Percentiles rank a stretch among this genome's conserved stretches.
phyloP scores from a whole-genome alignment of 257 asterid species.

The Oldenlandia corymbosa region DNA sequence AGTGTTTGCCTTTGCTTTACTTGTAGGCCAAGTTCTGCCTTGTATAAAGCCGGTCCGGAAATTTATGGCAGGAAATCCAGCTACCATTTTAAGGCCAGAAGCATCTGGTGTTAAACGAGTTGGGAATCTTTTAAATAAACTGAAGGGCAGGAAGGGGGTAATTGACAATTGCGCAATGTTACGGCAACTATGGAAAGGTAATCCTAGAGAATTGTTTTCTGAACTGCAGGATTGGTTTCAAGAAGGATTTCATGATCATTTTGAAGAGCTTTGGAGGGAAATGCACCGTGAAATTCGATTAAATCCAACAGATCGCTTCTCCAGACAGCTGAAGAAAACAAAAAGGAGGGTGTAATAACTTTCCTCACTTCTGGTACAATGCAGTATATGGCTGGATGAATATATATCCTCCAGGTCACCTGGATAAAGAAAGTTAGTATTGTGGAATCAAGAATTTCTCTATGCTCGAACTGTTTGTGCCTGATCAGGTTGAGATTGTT shows the following conservation, averaged over 20 bases:
- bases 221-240: slow-evolving; percentile 76
- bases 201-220: slow-evolving; percentile 35
- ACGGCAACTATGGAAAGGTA: slow-evolving; percentile 34
- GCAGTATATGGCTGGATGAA: not conserved
- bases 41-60: slow-evolving; percentile 38
- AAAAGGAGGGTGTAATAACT: not conserved
- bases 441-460: not conserved
- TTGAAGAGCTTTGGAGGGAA: slow-evolving; percentile 14
- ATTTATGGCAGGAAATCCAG: slow-evolving; percentile 34
- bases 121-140: slow-evolving; percentile 50
- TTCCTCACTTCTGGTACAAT: not conserved
- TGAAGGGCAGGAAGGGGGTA: slow-evolving; percentile 33
- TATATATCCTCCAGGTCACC: not conserved
- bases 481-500: not conserved
- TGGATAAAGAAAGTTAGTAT: not conserved
- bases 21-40: slow-evolving; percentile 70
- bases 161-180: slow-evolving; percentile 41
- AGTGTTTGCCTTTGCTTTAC: slow-evolving; percentile 57
- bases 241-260: slow-evolving; percentile 8
- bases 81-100: slow-evolving; percentile 62
- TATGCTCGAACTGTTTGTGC: not conserved
- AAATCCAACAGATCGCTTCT: slow-evolving; percentile 9
- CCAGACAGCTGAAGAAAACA: slow-evolving; percentile 1
- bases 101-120: slow-evolving; percentile 58
- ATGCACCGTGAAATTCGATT: slow-evolving; percentile 21